Evolutionary conservation across 495 filamentous ascomycete species (phyloP), one percentile per base, ranked within the genome.

Genomic region (Podospora comata): DNA sequence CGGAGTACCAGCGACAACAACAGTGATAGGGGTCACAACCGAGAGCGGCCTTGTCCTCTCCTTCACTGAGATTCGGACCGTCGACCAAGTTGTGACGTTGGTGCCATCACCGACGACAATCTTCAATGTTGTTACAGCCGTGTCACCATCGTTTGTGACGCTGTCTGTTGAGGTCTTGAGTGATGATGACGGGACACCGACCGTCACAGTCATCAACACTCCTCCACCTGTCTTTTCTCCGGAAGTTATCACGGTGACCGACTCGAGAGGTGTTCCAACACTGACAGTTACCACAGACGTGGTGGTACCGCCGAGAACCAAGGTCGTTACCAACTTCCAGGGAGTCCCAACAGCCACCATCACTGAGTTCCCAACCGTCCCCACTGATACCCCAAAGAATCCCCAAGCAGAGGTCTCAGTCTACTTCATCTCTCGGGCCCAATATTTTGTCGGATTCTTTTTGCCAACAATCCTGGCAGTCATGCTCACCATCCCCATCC

Each of bases 401-500:
- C 26, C 62, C 28, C 20, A 64, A 67, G 68, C 18, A 18, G 67
- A 9, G 5, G 27, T 73, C 9, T 65, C 68, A 16, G 68, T 70
- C 0, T 78, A 76, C 65, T 44, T 27, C 28, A 71, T 78, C 19
- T 71, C 69, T 39, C 32, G 68, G 11, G 68, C 57, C 19, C 58
- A 75, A n/a, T 79, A 79, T 59, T 78, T 79, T 64, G 69, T 78
- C 28, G 77, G 79, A 9, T 75, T 70, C 65, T 78, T 80, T 67
- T 72, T 79, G 18, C 74, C 79, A 3, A 73, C 77, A 13, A 39
- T 80, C 20, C 39, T 77, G 5, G 71, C 73, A 66, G 73, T 72
- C 57, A 54, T 75, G 13, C 69, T 80, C 18, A 73, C 74, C 1
- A 73, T 79, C 27, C 75, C 77, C 2, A 67, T 80, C 20, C 75